Evolutionary conservation across 1,284 basidiomycete genomes (phyloP).

Genomic region (Trichosporon sp.): DNA sequence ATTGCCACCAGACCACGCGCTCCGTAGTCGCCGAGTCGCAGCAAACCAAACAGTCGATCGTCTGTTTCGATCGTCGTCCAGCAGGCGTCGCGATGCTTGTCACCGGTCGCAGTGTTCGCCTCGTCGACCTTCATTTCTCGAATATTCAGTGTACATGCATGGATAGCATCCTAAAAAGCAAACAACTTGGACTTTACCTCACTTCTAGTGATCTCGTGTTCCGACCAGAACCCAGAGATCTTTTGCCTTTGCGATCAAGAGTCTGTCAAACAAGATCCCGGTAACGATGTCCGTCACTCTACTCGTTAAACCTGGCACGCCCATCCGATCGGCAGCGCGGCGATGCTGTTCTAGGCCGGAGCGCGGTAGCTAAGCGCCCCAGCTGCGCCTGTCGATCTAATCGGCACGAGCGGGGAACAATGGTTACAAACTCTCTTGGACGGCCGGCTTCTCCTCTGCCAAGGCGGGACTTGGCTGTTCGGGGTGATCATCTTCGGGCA

Average conservation of each 20-base stretch:
- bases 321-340: not conserved
- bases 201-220: conserved; percentile 1
- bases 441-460: not conserved
- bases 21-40: not conserved
- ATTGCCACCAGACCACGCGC: not conserved
- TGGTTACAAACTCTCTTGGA: not conserved
- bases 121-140: not conserved
- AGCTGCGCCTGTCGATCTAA: not conserved
- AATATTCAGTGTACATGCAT: conserved; percentile 5
- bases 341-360: not conserved
- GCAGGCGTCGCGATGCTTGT: not conserved
- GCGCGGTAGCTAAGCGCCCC: not conserved
- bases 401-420: not conserved
- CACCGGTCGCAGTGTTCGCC: not conserved
- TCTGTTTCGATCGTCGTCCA: not conserved
- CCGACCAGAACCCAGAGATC: not conserved
- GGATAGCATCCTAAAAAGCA: conserved; percentile 6
- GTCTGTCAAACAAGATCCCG: not conserved
- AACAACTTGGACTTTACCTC: conserved; percentile 6
- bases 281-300: not conserved
- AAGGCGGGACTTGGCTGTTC: not conserved
- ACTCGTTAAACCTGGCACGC: not conserved
- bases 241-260: not conserved
- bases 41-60: not conserved
- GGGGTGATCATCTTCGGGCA: not conserved